Evolutionary conservation across 768 basidiomycete species (phyloP).

Genomic region (Pleurotus salmoneostramineus): DNA sequence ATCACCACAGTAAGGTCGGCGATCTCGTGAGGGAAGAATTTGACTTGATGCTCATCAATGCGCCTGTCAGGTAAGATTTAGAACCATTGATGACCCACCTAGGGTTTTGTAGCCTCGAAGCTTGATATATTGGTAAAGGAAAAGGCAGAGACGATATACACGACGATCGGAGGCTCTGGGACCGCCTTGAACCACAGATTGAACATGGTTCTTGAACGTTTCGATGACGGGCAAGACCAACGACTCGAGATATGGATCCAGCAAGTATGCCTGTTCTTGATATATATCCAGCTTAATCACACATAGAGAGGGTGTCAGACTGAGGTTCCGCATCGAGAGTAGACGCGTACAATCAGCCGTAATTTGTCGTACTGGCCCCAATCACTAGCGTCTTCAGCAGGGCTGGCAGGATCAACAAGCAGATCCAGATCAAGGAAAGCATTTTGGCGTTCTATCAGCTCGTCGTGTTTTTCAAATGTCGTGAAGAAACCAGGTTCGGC

Average conservation of each 20-base stretch:
- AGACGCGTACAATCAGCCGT: slow-evolving; percentile 43
- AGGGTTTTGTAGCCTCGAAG: slow-evolving; percentile 89
- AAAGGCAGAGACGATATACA: slow-evolving; percentile 47
- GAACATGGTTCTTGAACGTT: slow-evolving; percentile 52
- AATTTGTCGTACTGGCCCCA: slow-evolving; percentile 36
- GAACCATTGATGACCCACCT: slow-evolving; percentile 47
- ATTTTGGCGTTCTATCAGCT: slow-evolving; percentile 53
- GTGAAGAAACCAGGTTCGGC: slow-evolving; percentile 44
- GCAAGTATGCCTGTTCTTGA: slow-evolving; percentile 88
- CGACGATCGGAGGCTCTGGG: slow-evolving; percentile 29
- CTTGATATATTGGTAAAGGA: slow-evolving; percentile 83
- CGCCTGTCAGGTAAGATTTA: neutral
- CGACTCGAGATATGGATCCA: slow-evolving; percentile 84
- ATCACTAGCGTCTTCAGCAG: slow-evolving; percentile 43
- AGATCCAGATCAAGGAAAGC: slow-evolving; percentile 47
- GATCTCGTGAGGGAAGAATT: slow-evolving; percentile 92
- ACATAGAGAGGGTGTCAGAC: neutral
- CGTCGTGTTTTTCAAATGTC: slow-evolving; percentile 58
- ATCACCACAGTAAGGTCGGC: slow-evolving; percentile 76
- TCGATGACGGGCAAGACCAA: slow-evolving; percentile 76
- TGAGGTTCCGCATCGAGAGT: neutral
- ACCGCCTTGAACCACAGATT: slow-evolving; percentile 27
- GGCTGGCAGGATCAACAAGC: slow-evolving; percentile 30
- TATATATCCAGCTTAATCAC: slow-evolving; percentile 72
- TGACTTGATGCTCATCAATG: slow-evolving; percentile 46